Evolutionary conservation across 139 green algal species (phyloP), one percentile per base, ranked within the genome.

Genomic region (Chlamydomonas urium): DNA sequence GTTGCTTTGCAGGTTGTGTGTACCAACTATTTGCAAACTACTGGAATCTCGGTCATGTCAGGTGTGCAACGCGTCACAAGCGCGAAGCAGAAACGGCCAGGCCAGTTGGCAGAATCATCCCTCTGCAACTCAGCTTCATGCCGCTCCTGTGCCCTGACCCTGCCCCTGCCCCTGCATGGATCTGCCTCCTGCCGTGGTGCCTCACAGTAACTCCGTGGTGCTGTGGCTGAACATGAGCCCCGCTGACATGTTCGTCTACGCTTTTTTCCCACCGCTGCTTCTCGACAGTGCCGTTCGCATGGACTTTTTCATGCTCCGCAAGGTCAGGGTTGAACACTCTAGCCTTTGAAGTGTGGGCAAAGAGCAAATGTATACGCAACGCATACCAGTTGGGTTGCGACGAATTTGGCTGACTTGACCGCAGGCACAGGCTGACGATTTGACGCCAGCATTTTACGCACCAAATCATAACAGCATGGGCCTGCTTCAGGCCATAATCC

Each of bases 291-390:
- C 85, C 2, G 74, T 89, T 19, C 72, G 84, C 1, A 92, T 97
- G 4, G 92, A 97, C 75, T 96, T 90, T 61, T 97, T 90, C 80
- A 82, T 96, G 70, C 92, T 97, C 59, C 87, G 88, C 4, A 92
- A 94, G 86, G 88, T 87, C 29, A 31, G 45, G 17, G 21, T 26
- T 56, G 45, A n/a, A n/a, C n/a, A n/a, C n/a, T n/a, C n/a, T n/a
- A n/a, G n/a, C n/a, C n/a, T n/a, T n/a, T n/a, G n/a, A n/a, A n/a
- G n/a, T n/a, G n/a, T n/a, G n/a, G n/a, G n/a, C n/a, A n/a, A n/a
- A n/a, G n/a, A n/a, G n/a, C n/a, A n/a, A n/a, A n/a, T n/a, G n/a
- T n/a, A n/a, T n/a, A n/a, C n/a, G n/a, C n/a, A n/a, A n/a, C n/a
- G n/a, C n/a, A n/a, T n/a, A n/a, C n/a, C n/a, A n/a, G n/a, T n/a